Evolutionary conservation across 495 filamentous ascomycete genomes (phyloP), one percentile per base, ranked within the genome.

Genomic region (Lentithecium fluviatile): DNA sequence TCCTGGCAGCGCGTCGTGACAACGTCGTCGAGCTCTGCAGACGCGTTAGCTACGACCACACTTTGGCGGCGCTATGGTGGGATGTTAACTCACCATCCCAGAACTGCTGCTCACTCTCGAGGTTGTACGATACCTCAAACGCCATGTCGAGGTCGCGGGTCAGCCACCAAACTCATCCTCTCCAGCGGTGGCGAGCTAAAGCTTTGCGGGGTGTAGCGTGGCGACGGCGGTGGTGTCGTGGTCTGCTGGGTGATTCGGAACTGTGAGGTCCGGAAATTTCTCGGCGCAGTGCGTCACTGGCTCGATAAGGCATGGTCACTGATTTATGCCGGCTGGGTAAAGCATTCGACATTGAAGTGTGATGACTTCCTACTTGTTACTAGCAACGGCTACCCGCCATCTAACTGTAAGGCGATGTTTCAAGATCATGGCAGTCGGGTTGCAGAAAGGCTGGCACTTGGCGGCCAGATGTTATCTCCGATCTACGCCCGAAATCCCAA

Each of bases 91-190:
- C 69, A 96, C 93, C 88, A 75, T 85, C 78, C 94, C 94, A 97
- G 77, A 97, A 94, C 75, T 96, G 88, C 72, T 91, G 82, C 77
- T 93, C 91, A 75, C 83, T 87, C 74, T 95, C 90, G 71, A 89
- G 78, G 67, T 77, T 77, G 72, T 82, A 84, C 66, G 79, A 82
- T 65, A 82, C 82, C 73, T 89, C 87, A 64, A 82, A 78, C 61
- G 88, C 86, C 80, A 82, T 82, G 53, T 47, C 69, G 63, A 50
- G 50, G 71, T 68, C 60, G 48, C 46, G 29, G 32, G 45, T 23
- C 43, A 45, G 52, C 36, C 50, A 57, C 24, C 50, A 66, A 26
- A 64, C 67, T 34, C 67, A 70, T 70, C 47, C 32, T 70, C 67
- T 45, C 53, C 50, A 26, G 45, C 62, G 34, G 40, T 12, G 47